These are phyloP conservation scores for Hemileia vastatrix DNA, from an alignment of 1,284 basidiomycete species.

Conservation along the genomic window DNA sequence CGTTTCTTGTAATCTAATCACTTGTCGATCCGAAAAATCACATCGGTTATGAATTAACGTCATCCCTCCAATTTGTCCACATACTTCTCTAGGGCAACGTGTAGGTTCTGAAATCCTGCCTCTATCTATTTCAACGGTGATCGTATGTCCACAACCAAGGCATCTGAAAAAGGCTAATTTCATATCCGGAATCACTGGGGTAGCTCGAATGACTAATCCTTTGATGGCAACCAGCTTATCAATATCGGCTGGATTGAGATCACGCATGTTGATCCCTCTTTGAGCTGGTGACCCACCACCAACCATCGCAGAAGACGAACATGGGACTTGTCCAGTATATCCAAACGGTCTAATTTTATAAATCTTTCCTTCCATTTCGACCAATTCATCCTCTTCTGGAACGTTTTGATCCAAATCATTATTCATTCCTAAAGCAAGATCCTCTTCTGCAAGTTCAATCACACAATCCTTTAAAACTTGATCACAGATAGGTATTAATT, in stretches of 20 bases:
- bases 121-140: slow-evolving; percentile 88
- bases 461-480: slow-evolving; percentile 73
- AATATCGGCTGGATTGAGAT: slow-evolving; percentile 82
- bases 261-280: slow-evolving; percentile 67
- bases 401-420: neutral
- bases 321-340: slow-evolving; percentile 45
- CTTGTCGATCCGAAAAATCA: slow-evolving; percentile 89
- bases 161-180: slow-evolving; percentile 95
- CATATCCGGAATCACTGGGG: slow-evolving; percentile 98
- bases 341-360: slow-evolving; percentile 86
- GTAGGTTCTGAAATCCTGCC: slow-evolving; percentile 89
- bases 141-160: slow-evolving; percentile 86
- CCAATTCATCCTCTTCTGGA: slow-evolving; percentile 7
- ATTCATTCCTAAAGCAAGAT: slow-evolving; percentile 1
- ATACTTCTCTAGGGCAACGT: slow-evolving; percentile 84
- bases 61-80: slow-evolving; percentile 77
- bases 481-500: slow-evolving; percentile 94
- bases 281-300: slow-evolving; percentile 11
- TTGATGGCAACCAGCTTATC: slow-evolving; percentile 93
- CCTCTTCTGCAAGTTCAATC: slow-evolving; percentile 36
- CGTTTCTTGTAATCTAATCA: slow-evolving; percentile 90
- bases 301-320: slow-evolving; percentile 22
- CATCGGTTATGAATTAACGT: slow-evolving; percentile 92
- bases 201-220: slow-evolving; percentile 92
- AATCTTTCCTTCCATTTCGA: slow-evolving; percentile 12